Percentiles rank a stretch among this genome's conserved stretches.
Conservation (phyloP, 257 asterid species). For the Solanum ossicruentum region DNA sequence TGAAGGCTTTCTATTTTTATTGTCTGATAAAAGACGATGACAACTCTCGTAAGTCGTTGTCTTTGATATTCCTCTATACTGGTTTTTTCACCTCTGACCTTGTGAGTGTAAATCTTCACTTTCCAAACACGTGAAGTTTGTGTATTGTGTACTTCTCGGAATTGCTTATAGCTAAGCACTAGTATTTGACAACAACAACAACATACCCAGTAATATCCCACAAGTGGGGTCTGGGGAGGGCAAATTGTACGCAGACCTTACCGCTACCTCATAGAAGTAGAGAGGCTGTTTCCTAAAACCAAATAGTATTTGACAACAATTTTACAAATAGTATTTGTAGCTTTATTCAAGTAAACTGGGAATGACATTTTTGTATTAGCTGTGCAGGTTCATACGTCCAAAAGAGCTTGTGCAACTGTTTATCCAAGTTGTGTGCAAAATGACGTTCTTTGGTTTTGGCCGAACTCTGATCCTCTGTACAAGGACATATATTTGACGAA, state of each 20-base stretch:
- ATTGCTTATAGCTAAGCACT: not conserved
- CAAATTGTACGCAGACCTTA: no score
- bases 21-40: not conserved
- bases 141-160: not conserved
- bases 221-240: no score
- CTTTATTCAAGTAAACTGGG: not conserved
- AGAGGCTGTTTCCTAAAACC: no score
- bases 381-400: conserved; percentile 68
- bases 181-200: not conserved
- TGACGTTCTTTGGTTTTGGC: conserved; percentile 93
- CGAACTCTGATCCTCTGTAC: conserved; percentile 54
- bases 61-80: not conserved
- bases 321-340: not conserved
- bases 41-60: not conserved
- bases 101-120: not conserved
- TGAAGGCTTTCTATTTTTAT: not conserved
- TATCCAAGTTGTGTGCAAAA: conserved; percentile 84
- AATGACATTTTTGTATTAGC: conserved; percentile 1
- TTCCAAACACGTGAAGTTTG: not conserved
- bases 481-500: conserved; percentile 38
- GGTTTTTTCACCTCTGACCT: not conserved
- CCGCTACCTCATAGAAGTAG: no score
- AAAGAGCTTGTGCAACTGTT: conserved; percentile 69
- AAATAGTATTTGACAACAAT: not conserved
- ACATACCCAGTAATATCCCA: no score